Evolutionary conservation across 805 yeast genomes (phyloP).

Genomic region (Saccharomycopsis selenospora): DNA sequence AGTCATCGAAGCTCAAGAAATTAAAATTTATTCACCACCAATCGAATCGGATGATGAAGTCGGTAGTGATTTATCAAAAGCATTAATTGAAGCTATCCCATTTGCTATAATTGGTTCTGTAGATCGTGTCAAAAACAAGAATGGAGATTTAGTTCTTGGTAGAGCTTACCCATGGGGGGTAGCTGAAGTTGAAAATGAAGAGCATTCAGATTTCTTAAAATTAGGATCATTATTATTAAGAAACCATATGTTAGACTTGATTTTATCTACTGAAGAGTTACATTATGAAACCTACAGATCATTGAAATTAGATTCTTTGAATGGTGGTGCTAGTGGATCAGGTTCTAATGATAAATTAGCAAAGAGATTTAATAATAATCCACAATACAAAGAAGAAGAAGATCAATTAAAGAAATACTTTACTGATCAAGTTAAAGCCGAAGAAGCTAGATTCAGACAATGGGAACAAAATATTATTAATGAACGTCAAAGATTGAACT

Average conservation of each 20-base stretch:
- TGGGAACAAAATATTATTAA: slow-evolving; percentile 97
- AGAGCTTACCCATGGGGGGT: slow-evolving; percentile 89
- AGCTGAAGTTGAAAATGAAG: slow-evolving; percentile 81
- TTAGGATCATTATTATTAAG: slow-evolving; percentile 72
- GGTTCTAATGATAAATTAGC: slow-evolving; percentile 32
- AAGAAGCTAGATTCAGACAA: slow-evolving; percentile 94
- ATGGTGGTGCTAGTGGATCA: slow-evolving; percentile 29
- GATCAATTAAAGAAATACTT: slow-evolving; percentile 87
- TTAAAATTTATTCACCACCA: slow-evolving; percentile 78
- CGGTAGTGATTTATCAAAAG: slow-evolving; percentile 73
- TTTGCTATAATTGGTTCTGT: slow-evolving; percentile 79
- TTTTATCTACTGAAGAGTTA: slow-evolving; percentile 69
- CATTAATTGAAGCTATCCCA: slow-evolving; percentile 77
- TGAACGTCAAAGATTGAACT: slow-evolving; percentile 89
- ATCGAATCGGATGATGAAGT: slow-evolving; percentile 69
- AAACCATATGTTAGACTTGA: slow-evolving; percentile 76
- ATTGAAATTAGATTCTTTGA: slow-evolving; percentile 48
- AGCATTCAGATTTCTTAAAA: slow-evolving; percentile 78
- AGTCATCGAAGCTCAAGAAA: slow-evolving; percentile 76
- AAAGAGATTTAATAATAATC: slow-evolving; percentile 56
- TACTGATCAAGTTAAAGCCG: slow-evolving; percentile 94
- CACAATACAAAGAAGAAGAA: slow-evolving; percentile 94
- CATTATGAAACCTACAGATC: slow-evolving; percentile 79
- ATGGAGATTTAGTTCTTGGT: slow-evolving; percentile 64
- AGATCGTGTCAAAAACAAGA: slow-evolving; percentile 53